These are phyloP conservation scores for Solanum etuberosum DNA, from an alignment of 257 asterid species.

Conservation along the genomic window DNA sequence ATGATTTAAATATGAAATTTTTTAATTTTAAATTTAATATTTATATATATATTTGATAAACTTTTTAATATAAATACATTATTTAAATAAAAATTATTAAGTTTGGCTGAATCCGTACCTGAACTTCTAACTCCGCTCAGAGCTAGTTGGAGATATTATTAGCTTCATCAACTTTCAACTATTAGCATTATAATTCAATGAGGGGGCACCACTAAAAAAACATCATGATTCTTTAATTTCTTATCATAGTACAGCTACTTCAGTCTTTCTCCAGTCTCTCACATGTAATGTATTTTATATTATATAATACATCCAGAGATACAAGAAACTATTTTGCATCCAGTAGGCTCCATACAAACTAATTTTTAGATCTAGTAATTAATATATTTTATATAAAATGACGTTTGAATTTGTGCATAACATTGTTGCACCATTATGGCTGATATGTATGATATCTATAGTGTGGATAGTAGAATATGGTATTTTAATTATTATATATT, in stretches of 20 bases:
- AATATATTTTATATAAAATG: background rate
- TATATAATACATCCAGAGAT: background rate
- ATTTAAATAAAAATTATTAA: rapidly evolving
- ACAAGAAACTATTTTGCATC: background rate
- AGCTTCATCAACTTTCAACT: background rate
- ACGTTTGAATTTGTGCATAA: background rate
- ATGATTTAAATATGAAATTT: too few relatives aligned
- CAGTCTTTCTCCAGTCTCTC: background rate
- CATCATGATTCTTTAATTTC: background rate
- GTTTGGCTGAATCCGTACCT: rapidly evolving
- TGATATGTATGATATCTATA: too few relatives aligned
- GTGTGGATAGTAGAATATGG: background rate
- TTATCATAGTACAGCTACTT: background rate
- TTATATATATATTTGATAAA: too few relatives aligned
- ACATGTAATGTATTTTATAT: background rate
- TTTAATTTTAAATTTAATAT: too few relatives aligned
- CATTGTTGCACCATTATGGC: background rate
- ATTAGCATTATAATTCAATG: background rate
- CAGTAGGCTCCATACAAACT: background rate
- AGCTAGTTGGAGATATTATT: background rate
- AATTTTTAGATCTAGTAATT: background rate
- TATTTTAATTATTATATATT: background rate
- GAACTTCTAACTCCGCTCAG: background rate
- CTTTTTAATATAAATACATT: too few relatives aligned
- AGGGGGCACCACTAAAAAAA: background rate